Evolutionary conservation across 2,329 filamentous ascomycete species (phyloP).

Genomic region (Aspergillus amoenus): DNA sequence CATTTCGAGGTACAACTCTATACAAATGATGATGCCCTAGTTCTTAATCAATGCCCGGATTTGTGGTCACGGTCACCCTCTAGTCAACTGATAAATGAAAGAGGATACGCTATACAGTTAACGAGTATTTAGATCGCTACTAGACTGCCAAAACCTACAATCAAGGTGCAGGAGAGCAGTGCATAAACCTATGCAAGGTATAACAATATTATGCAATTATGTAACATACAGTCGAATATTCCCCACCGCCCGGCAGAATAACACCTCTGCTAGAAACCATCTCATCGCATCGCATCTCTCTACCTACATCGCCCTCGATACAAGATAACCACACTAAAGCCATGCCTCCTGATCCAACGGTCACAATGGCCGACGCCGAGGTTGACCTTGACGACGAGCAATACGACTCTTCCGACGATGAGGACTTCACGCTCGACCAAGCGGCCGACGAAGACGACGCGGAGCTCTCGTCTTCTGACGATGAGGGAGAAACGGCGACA

Average conservation of each 20-base stretch:
- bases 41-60: too few species aligned
- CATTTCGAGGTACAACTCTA: too few species aligned
- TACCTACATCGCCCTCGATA: neutral
- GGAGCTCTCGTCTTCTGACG: conserved; percentile 14
- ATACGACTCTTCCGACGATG: conserved; percentile 40
- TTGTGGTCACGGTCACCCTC: too few species aligned
- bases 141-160: too few species aligned
- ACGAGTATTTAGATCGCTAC: too few species aligned
- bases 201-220: too few species aligned
- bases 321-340: neutral
- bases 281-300: too few species aligned
- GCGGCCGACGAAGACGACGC: conserved; percentile 28
- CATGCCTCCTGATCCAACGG: conserved; percentile 1
- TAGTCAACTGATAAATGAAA: too few species aligned
- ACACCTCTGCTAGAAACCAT: neutral
- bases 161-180: too few species aligned
- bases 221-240: neutral
- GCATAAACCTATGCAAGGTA: too few species aligned
- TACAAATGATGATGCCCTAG: too few species aligned
- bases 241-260: conserved; percentile 22
- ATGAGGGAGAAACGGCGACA: conserved; percentile 18
- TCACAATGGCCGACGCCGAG: conserved; percentile 19
- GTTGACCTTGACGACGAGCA: conserved; percentile 33
- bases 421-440: conserved; percentile 40
- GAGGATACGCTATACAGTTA: fast-evolving